phyloP scores from a whole-genome alignment of 768 basidiomycete species.

The Dioszegia hungarica region DNA sequence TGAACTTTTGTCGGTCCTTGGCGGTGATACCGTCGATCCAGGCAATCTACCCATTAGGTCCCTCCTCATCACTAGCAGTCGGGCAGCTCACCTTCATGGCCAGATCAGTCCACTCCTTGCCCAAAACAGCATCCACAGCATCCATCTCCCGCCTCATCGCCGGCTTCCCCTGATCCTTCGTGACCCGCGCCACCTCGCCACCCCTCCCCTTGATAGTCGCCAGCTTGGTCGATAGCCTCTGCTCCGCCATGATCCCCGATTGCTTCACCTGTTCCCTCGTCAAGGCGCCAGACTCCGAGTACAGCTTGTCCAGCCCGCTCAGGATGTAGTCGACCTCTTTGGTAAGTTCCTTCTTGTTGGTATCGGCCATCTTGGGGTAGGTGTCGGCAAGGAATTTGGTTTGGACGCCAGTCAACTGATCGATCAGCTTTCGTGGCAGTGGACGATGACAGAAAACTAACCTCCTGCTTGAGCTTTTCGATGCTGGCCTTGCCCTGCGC shows the following conservation, averaged over 20 bases:
- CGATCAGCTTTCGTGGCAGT: constrained; percentile 1
- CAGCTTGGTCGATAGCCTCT: constrained; percentile 15
- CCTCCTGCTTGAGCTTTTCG: constrained; percentile 26
- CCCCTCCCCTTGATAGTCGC: constrained; percentile 20
- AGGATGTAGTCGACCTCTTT: constrained; percentile 35
- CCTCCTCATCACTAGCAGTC: background rate
- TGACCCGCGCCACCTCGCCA: constrained; percentile 17
- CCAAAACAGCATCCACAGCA: constrained; percentile 14
- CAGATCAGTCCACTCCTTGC: constrained; percentile 19
- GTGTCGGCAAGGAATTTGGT: constrained; percentile 5
- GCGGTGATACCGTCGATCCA: constrained; percentile 32
- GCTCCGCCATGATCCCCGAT: constrained; percentile 28
- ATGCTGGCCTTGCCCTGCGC: constrained; percentile 24
- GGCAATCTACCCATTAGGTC: constrained; percentile 22
- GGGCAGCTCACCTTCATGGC: constrained; percentile 18
- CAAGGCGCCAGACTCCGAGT: constrained; percentile 21
- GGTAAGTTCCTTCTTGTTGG: constrained; percentile 21
- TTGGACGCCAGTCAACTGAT: constrained; percentile 7
- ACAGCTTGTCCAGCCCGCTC: constrained; percentile 40
- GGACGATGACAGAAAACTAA: too few species aligned
- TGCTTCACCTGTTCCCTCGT: constrained; percentile 24
- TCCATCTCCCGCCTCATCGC: constrained; percentile 7
- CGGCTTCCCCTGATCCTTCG: constrained; percentile 2
- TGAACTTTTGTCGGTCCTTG: constrained; percentile 20
- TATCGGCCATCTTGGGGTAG: constrained; percentile 17